Evolutionary conservation across 2,329 filamentous ascomycete genomes (phyloP), one percentile per base, ranked within the genome.

Genomic region (Neofusicoccum kwambonambiense): DNA sequence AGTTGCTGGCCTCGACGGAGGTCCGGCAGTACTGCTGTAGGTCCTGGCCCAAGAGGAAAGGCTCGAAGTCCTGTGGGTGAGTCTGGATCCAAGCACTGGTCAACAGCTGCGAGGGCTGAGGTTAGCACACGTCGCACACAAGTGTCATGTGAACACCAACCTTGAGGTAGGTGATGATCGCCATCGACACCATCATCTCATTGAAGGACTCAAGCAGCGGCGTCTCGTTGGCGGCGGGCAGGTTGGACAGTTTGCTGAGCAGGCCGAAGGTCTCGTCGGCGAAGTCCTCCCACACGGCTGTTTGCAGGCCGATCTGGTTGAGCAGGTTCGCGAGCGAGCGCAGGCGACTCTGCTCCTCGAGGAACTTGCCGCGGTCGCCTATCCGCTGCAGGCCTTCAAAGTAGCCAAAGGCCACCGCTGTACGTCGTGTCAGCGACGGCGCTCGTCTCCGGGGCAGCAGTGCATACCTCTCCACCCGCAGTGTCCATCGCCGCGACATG

Each of bases 391-490:
- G 84, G 51, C 88, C 89, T 78, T 99, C 95, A 74, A 96, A 97
- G 78, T 97, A 98, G 69, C 89, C 89, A 77, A 96, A 99, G 27
- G 89, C 93, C 74, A 97, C 90, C 60, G 94, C 95, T 98, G 76
- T 56, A 54, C 39, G 31, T 34, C 57, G 66, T 37, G 71, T 81
- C 65, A 80, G 72, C 67, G 65, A 19, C 19, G 39, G 51, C 51
- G 47, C 5, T 64, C 58, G 52, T 62, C 65, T 37, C 49, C 4
- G 42, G n/a, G 50, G 31, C 56, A 13, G n/a, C 41, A 62, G 69
- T 68, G 70, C 89, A 82, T 84, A 97, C 94, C 95, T 89, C 94
- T 87, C 94, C 95, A 98, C 73, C 94, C 95, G 79, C 95, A 98
- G 76, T 96, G 96, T 66, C 95, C 95, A 79, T 98, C 94, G 62